These are phyloP conservation scores for Penicillium cinerascens DNA, from an alignment of 495 filamentous ascomycete species.

Conservation along the genomic window DNA sequence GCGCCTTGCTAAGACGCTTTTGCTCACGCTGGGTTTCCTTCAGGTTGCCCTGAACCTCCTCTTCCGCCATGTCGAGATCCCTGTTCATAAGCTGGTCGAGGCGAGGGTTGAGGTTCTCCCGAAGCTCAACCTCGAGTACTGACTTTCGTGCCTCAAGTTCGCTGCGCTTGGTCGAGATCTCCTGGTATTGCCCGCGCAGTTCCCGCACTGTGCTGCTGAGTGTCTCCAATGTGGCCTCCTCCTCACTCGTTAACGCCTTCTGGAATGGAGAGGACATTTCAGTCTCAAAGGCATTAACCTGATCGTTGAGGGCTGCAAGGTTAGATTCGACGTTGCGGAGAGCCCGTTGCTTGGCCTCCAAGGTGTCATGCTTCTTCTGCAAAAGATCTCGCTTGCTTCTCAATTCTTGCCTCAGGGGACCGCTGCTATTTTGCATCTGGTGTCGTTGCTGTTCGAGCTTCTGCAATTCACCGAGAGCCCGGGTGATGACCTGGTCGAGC, in stretches of 20 bases:
- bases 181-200: conserved; percentile 68
- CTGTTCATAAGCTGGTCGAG: conserved; percentile 83
- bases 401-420: conserved; percentile 71
- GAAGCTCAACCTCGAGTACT: conserved; percentile 76
- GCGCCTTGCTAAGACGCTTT: conserved; percentile 63
- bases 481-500: conserved; percentile 83
- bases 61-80: conserved; percentile 65
- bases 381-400: conserved; percentile 65
- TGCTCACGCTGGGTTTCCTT: conserved; percentile 81
- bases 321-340: conserved; percentile 72
- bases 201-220: conserved; percentile 66
- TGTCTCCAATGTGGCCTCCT: conserved; percentile 75
- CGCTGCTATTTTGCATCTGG: conserved; percentile 79
- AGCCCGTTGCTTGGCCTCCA: conserved; percentile 67
- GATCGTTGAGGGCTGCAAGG: conserved; percentile 70
- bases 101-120: conserved; percentile 77
- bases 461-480: conserved; percentile 72
- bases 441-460: conserved; percentile 75
- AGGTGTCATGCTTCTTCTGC: conserved; percentile 67
- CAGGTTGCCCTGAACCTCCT: conserved; percentile 59
- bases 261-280: conserved; percentile 87
- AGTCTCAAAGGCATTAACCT: conserved; percentile 66
- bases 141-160: conserved; percentile 79
- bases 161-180: conserved; percentile 66
- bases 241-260: conserved; percentile 76